A percentile compares a stretch with the other conserved stretches of the same genome.
These are phyloP conservation scores for Colletotrichum noveboracense DNA, from an alignment of 2,329 filamentous ascomycete species.

Conservation along the genomic window DNA sequence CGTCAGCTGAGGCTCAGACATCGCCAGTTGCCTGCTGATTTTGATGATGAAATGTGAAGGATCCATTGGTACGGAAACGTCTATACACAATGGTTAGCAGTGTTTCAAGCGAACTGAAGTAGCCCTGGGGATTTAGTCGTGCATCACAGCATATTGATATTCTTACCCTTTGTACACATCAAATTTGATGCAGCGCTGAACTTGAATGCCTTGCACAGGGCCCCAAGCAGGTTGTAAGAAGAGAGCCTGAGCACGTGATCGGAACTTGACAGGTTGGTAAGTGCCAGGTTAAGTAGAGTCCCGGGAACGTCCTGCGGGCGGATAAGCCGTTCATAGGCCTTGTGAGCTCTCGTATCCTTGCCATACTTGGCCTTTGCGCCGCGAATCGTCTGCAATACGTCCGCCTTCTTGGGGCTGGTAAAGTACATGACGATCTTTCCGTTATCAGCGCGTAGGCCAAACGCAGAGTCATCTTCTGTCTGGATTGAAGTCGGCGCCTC, in stretches of 20 bases:
- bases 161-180: slow-evolving; percentile 64
- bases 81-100: slow-evolving; percentile 37
- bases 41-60: slow-evolving; percentile 68
- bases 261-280: slow-evolving; percentile 69
- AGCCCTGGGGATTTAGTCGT: neutral
- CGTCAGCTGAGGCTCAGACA: slow-evolving; percentile 69
- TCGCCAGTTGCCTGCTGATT: slow-evolving; percentile 68
- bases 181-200: slow-evolving; percentile 67
- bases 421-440: slow-evolving; percentile 77
- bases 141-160: neutral
- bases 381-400: slow-evolving; percentile 68
- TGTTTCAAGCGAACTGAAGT: neutral
- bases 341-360: slow-evolving; percentile 65
- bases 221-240: slow-evolving; percentile 71
- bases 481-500: slow-evolving; percentile 69
- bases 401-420: slow-evolving; percentile 67
- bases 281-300: slow-evolving; percentile 69
- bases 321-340: slow-evolving; percentile 69
- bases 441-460: slow-evolving; percentile 70
- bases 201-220: slow-evolving; percentile 71
- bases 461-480: slow-evolving; percentile 70
- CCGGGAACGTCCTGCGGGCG: slow-evolving; percentile 74
- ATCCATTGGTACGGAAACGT: slow-evolving; percentile 67
- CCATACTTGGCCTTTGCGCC: slow-evolving; percentile 68
- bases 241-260: slow-evolving; percentile 66